phyloP scores from a whole-genome alignment of 495 filamentous ascomycete species.

The Oidiodendron maius region DNA sequence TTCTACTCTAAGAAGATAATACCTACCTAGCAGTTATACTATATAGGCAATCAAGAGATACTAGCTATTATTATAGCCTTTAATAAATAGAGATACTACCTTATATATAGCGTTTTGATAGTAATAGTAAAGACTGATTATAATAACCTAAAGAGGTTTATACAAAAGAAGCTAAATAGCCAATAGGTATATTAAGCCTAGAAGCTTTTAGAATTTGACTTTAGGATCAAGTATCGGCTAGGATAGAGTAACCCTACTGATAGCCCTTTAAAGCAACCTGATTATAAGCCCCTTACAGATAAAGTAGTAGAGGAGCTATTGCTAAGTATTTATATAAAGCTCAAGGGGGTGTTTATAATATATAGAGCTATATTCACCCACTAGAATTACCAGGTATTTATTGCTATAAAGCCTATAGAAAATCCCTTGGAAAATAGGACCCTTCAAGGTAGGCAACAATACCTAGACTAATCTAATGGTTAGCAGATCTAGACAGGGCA shows the following conservation, averaged over 20 bases:
- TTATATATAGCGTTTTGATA: not conserved
- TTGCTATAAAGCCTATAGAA: not conserved
- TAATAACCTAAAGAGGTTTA: not conserved
- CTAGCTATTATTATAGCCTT: not conserved
- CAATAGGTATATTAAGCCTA: not conserved
- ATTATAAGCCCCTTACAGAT: no score
- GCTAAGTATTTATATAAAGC: no score
- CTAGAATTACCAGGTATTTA: not conserved
- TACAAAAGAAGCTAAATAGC: not conserved
- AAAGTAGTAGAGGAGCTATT: no score
- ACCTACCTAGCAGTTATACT: not conserved
- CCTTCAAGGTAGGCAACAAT: not conserved
- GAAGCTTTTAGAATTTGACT: not conserved
- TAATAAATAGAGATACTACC: not conserved
- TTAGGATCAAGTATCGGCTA: not conserved
- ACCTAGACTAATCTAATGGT: no score
- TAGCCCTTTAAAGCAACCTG: not conserved
- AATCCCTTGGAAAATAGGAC: not conserved
- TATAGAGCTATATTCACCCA: not conserved
- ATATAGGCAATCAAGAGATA: not conserved
- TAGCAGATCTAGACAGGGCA: no score
- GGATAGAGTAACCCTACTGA: not conserved
- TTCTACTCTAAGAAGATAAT: not conserved
- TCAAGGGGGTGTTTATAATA: no score
- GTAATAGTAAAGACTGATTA: not conserved